Evolutionary conservation across 2,329 filamentous ascomycete species (phyloP), one percentile per base, ranked within the genome.

Genomic region (Dactylonectria estremocensis): DNA sequence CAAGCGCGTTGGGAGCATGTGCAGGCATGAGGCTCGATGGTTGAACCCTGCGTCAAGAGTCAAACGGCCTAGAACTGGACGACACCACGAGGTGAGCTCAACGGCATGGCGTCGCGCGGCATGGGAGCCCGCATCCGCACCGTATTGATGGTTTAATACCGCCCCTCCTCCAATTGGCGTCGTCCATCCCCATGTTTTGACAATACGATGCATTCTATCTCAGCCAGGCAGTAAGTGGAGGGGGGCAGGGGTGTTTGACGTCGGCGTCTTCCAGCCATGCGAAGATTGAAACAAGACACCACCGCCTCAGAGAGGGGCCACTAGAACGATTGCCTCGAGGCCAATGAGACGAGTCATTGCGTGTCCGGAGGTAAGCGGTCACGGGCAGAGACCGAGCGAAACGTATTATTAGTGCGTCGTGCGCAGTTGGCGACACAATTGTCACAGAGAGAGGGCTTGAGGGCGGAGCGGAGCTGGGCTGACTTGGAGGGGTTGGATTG

Each of bases 361-460:
- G 40, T 18, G 4, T 11, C 48, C 28, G 28, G 46, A 31, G 40
- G 31, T 43, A 55, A 40, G 62, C 37, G 31, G 43, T 20, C 55
- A 40, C 62, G 62, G 62, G 55, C 37, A 64, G 62, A 64, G 62
- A 46, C 62, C 55, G 62, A 64, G 62, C 40, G 33, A 18, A 57
- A 52, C 45, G 45, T 49, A 31, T 28, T 24, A 14, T 13, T 40
- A 18, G 49, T 33, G 16, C 16, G 49, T 52, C 33, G 50, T 33
- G 28, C 16, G 49, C 28, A 52, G 43, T n/a, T n/a, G 43, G 43
- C n/a, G 45, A 46, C 10, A 37, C 50, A 31, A 28, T 28, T 35
- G 50, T 37, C 45, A 20, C 35, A 53, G 24, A 28, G 24, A 28
- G 24, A 28, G 7, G 24, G 24, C n/a, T n/a, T n/a, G 22, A 50